Evolutionary conservation across 495 filamentous ascomycete species (phyloP).

Genomic region (Xylaria nigripes): DNA sequence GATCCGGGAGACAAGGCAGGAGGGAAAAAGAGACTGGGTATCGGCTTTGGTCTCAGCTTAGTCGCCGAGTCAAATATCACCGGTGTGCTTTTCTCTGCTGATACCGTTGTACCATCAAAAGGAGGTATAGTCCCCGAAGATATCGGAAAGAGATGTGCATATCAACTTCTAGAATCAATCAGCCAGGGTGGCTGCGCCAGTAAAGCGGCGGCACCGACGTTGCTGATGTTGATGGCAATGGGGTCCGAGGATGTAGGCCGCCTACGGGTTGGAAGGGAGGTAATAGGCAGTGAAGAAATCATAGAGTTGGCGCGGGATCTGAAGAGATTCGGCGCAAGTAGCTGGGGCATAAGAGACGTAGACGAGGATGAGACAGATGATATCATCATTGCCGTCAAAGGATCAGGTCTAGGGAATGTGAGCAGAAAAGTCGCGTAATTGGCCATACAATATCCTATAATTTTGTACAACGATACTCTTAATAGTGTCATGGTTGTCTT

Average conservation of each 20-base stretch:
- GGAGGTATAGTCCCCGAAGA: conserved; percentile 85
- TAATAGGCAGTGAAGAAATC: conserved; percentile 68
- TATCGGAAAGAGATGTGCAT: conserved; percentile 77
- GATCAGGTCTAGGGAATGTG: conserved; percentile 89
- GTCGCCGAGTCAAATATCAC: conserved; percentile 82
- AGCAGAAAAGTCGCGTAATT: conserved; percentile 82
- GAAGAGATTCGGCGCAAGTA: conserved; percentile 71
- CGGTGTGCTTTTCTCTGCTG: conserved; percentile 76
- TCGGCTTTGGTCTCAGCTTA: conserved; percentile 84
- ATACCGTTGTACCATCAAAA: conserved; percentile 68
- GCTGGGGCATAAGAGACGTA: conserved; percentile 71
- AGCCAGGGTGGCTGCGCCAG: conserved; percentile 75
- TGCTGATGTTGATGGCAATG: conserved; percentile 94
- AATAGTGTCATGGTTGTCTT: conserved; percentile 14
- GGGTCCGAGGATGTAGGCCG: conserved; percentile 58
- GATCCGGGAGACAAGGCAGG: conserved; percentile 47
- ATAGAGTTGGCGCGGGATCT: conserved; percentile 76
- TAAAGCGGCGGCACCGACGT: conserved; percentile 54
- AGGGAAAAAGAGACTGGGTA: conserved; percentile 42
- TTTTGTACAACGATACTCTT: conserved; percentile 20
- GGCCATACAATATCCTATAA: conserved; percentile 19
- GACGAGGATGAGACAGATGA: conserved; percentile 59
- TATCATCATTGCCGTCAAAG: conserved; percentile 84
- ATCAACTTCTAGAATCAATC: conserved; percentile 78
- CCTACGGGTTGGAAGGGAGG: conserved; percentile 57